Percentiles rank a stretch among this genome's conserved stretches.
Evolutionary conservation across 148 eudicot genomes (phyloP).

Genomic region (Vaccinium corymbosum): DNA sequence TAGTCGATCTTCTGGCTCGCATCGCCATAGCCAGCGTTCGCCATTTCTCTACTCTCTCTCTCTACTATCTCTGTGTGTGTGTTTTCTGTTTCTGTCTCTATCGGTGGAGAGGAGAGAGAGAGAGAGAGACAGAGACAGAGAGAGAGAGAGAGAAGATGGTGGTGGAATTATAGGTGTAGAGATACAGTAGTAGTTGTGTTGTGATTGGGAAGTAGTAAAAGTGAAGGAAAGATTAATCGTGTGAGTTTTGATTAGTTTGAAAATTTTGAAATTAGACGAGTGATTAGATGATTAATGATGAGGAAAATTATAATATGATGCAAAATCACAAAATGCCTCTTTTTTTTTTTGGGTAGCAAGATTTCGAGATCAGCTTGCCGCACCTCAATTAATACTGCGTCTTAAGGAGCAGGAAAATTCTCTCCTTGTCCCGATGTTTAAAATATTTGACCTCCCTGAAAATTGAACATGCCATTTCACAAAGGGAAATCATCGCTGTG

Average conservation of each 20-base stretch:
- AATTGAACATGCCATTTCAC: too few species aligned
- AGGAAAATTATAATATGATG: background rate
- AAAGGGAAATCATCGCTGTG: too few species aligned
- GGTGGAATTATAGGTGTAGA: too few species aligned
- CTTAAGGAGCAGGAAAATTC: too few species aligned
- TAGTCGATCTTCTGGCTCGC: conserved; percentile 61
- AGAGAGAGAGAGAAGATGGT: background rate
- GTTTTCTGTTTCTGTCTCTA: background rate
- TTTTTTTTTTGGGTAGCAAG: too few species aligned
- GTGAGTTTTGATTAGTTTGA: background rate
- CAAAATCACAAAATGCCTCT: background rate
- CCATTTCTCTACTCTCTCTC: conserved; percentile 21
- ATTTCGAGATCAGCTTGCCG: too few species aligned
- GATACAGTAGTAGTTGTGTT: background rate
- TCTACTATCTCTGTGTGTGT: background rate
- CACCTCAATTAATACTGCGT: too few species aligned
- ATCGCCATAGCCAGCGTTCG: conserved; percentile 45
- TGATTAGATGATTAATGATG: background rate
- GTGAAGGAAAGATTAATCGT: background rate
- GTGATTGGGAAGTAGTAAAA: background rate
- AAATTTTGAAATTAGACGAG: background rate
- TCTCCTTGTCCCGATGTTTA: too few species aligned
- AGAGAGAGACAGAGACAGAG: background rate
- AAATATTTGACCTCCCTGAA: too few species aligned
- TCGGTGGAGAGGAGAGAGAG: background rate